Percentiles rank a stretch among this genome's conserved stretches.
These are phyloP conservation scores for Colletotrichum graminicola DNA, from an alignment of 2,329 filamentous ascomycete species.

Conservation along the genomic window DNA sequence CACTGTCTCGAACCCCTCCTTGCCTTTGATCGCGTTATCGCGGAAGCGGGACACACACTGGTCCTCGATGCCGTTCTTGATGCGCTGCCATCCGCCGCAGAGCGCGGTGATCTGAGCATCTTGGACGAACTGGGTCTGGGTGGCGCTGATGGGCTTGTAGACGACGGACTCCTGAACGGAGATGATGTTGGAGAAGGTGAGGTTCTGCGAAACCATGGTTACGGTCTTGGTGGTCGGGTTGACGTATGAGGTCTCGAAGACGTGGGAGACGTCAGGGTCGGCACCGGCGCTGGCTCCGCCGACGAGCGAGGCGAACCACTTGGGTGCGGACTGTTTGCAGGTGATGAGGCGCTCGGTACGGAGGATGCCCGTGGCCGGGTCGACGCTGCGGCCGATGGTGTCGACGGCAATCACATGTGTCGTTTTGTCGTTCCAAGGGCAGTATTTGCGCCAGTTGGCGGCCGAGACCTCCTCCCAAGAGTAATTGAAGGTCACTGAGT, in stretches of 20 bases:
- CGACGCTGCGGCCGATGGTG: constrained; percentile 79
- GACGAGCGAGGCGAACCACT: constrained; percentile 84
- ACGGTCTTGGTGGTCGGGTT: constrained; percentile 86
- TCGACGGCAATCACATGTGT: constrained; percentile 96
- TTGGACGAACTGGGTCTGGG: constrained; percentile 85
- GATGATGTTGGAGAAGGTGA: constrained; percentile 92
- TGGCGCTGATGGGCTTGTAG: constrained; percentile 74
- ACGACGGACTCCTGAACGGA: constrained; percentile 93
- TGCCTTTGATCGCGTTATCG: constrained; percentile 90
- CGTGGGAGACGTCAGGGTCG: constrained; percentile 80
- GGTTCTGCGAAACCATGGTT: constrained; percentile 95
- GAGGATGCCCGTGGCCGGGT: constrained; percentile 69
- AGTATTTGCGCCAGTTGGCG: constrained; percentile 99
- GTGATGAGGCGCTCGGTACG: constrained; percentile 73
- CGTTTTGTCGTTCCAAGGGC: constrained; percentile 98
- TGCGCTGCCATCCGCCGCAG: constrained; percentile 96
- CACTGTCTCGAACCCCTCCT: constrained; percentile 95
- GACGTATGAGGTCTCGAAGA: constrained; percentile 97
- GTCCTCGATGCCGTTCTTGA: constrained; percentile 96
- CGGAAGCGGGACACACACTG: constrained; percentile 88
- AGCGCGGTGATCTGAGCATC: constrained; percentile 93
- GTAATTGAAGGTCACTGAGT: constrained; percentile 91
- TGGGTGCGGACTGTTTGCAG: constrained; percentile 74
- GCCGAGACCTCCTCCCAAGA: constrained; percentile 98
- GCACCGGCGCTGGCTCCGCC: constrained; percentile 68